Percentiles rank a stretch among this genome's conserved stretches.
phyloP scores from a whole-genome alignment of 169 alveolate genomes.

The Plasmodium berghei region DNA sequence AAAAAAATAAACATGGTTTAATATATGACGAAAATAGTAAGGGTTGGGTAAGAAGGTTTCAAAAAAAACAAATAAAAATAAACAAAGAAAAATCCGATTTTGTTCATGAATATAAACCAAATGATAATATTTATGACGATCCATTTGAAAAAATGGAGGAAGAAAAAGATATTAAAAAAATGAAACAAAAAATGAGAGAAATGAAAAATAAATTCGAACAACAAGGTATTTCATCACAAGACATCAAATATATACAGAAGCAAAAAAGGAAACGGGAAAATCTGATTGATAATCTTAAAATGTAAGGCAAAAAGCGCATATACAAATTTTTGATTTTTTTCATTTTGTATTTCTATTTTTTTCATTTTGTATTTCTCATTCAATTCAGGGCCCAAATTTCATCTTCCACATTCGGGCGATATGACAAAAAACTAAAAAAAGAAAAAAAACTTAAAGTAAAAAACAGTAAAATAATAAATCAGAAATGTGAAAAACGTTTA shows the following conservation, averaged over 20 bases:
- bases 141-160: slow-evolving; percentile 50
- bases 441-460: slow-evolving; percentile 36
- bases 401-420: slow-evolving; percentile 53
- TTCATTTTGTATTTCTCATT: neutral
- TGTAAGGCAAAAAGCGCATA: slow-evolving; percentile 14
- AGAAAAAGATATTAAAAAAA: slow-evolving; percentile 63
- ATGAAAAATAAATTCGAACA: slow-evolving; percentile 53
- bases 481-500: slow-evolving; percentile 41
- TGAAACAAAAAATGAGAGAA: slow-evolving; percentile 63
- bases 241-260: slow-evolving; percentile 28
- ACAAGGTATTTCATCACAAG: slow-evolving; percentile 41
- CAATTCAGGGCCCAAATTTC: slow-evolving; percentile 47
- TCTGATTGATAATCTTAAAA: slow-evolving; percentile 35
- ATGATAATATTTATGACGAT: slow-evolving; percentile 41
- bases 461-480: slow-evolving; percentile 22
- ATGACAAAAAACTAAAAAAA: slow-evolving; percentile 43
- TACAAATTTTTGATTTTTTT: too few species aligned
- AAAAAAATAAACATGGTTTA: slow-evolving; percentile 42
- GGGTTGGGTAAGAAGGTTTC: slow-evolving; percentile 62
- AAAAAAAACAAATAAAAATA: slow-evolving; percentile 52
- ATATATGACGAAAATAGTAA: slow-evolving; percentile 25
- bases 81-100: slow-evolving; percentile 32
- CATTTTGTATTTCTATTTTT: neutral
- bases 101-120: slow-evolving; percentile 49
- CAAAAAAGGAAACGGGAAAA: slow-evolving; percentile 54